Percentiles rank a stretch among this genome's conserved stretches.
Evolutionary conservation across 306 rosid species (phyloP).

Genomic region (Arachis hypogaea): DNA sequence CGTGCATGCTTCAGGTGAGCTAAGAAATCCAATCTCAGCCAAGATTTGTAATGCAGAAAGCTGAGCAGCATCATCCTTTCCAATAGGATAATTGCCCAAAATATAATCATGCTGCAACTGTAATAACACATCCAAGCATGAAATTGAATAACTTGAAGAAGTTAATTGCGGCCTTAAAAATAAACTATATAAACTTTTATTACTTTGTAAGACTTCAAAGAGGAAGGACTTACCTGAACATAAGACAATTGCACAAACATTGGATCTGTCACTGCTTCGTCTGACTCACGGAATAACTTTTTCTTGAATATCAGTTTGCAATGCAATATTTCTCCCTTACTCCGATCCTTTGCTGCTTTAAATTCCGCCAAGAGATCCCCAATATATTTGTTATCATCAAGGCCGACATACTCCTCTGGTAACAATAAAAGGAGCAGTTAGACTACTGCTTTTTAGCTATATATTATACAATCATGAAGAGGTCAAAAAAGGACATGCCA

Average conservation of each 20-base stretch:
- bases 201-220: slow-evolving; percentile 28
- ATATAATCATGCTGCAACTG: slow-evolving; percentile 99
- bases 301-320: slow-evolving; percentile 90
- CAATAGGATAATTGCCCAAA: slow-evolving; percentile 95
- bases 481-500: slow-evolving; percentile 55
- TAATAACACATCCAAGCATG: slow-evolving; percentile 38
- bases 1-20: slow-evolving; percentile 80
- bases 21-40: slow-evolving; percentile 79
- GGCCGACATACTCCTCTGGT: slow-evolving; percentile 86
- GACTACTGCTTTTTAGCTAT: slow-evolving; percentile 33
- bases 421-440: slow-evolving; percentile 45
- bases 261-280: slow-evolving; percentile 89
- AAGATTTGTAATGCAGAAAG: slow-evolving; percentile 91
- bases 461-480: slow-evolving; percentile 14
- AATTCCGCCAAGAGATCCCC: slow-evolving; percentile 94
- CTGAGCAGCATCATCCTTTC: slow-evolving; percentile 97
- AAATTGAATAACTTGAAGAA: slow-evolving; percentile 27
- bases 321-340: slow-evolving; percentile 94
- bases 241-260: slow-evolving; percentile 91
- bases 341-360: slow-evolving; percentile 87
- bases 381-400: slow-evolving; percentile 94
- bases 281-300: slow-evolving; percentile 90
- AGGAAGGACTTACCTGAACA: slow-evolving; percentile 73
- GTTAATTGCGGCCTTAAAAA: slow-evolving; percentile 34
- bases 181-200: slow-evolving; percentile 37